phyloP scores from a whole-genome alignment of 371 early-diverging fungal species.

The Mucor saturninus region DNA sequence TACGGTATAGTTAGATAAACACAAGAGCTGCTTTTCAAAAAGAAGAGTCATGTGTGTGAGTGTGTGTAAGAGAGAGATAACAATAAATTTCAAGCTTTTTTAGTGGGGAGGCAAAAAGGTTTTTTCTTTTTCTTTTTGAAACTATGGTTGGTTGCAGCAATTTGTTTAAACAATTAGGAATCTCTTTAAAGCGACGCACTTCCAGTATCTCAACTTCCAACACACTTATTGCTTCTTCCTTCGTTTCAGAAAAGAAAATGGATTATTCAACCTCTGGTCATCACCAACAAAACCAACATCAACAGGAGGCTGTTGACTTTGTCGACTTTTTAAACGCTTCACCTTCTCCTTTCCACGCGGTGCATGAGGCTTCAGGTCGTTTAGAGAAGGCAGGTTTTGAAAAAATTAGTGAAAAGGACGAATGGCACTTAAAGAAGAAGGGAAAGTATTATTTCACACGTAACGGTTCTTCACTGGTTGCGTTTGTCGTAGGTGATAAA shows the following conservation, averaged over 20 bases:
- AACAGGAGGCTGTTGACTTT: conserved; percentile 56
- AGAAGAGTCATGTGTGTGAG: too few species aligned
- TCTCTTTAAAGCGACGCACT: conserved; percentile 18
- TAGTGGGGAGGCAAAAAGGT: background rate
- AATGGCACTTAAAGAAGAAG: conserved; percentile 74
- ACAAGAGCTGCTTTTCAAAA: too few species aligned
- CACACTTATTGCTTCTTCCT: conserved; percentile 18
- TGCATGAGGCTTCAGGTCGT: conserved; percentile 64
- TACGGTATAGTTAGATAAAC: too few species aligned
- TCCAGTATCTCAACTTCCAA: conserved; percentile 20
- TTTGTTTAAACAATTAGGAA: conserved; percentile 15
- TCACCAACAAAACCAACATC: background rate
- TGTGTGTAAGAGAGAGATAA: too few species aligned
- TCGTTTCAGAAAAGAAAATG: conserved; percentile 18
- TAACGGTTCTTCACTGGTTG: conserved; percentile 85
- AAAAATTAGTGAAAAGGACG: conserved; percentile 80
- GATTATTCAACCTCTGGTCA: conserved; percentile 7
- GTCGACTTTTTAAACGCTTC: conserved; percentile 85
- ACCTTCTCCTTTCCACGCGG: conserved; percentile 94
- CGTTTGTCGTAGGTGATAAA: conserved; percentile 89
- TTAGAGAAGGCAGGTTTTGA: conserved; percentile 76
- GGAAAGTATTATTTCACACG: conserved; percentile 94
- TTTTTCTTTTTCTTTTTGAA: background rate
- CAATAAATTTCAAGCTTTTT: too few species aligned
- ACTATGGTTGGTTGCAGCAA: conserved; percentile 24